phyloP scores from a whole-genome alignment of 495 filamentous ascomycete genomes.

The Podospora fimiseda region DNA sequence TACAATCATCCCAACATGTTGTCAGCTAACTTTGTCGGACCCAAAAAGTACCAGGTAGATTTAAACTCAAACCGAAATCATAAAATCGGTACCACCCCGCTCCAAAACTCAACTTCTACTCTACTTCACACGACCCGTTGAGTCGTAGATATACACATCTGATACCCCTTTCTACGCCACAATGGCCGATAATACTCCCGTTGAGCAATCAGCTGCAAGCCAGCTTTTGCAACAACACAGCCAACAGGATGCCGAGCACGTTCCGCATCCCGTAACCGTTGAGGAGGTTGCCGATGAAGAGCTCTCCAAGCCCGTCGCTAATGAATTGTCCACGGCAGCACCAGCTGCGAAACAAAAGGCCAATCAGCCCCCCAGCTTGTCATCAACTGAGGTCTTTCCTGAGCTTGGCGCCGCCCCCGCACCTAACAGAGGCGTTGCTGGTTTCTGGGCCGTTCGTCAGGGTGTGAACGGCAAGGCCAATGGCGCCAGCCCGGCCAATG shows the following conservation, averaged over 20 bases:
- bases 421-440: constrained; percentile 49
- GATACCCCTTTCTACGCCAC: background rate
- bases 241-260: constrained; percentile 39
- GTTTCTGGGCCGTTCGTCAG: constrained; percentile 50
- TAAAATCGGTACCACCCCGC: background rate
- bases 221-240: constrained; percentile 60
- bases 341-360: constrained; percentile 45
- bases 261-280: constrained; percentile 59
- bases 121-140: background rate
- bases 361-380: constrained; percentile 57
- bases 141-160: background rate
- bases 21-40: background rate
- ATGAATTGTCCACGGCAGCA: constrained; percentile 33
- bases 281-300: constrained; percentile 80
- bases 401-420: constrained; percentile 68
- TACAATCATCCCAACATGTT: background rate
- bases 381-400: constrained; percentile 87
- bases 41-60: background rate
- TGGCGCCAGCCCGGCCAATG: constrained; percentile 47
- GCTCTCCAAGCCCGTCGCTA: constrained; percentile 39
- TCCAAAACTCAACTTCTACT: background rate
- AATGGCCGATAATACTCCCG: constrained; percentile 29
- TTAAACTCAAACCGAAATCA: background rate
- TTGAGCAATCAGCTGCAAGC: constrained; percentile 56
- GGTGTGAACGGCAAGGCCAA: constrained; percentile 53